Percentiles rank a stretch among this genome's conserved stretches.
Evolutionary conservation across 768 basidiomycete genomes (phyloP).

Genomic region (Tulasnella sp.): DNA sequence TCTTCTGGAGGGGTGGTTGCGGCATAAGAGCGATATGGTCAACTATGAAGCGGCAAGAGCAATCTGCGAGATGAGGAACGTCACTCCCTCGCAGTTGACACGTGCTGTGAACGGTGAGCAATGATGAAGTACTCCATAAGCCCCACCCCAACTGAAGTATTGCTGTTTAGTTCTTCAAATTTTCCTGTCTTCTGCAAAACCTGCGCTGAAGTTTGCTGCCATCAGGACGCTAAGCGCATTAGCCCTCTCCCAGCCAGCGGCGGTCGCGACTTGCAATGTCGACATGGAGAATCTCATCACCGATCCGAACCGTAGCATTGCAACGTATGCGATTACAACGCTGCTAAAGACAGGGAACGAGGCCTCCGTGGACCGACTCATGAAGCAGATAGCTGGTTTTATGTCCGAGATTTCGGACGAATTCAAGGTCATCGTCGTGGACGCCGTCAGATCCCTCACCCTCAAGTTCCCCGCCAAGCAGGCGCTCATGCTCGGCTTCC

Average conservation of each 20-base stretch:
- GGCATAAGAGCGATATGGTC: constrained; percentile 99
- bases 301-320: constrained; percentile 89
- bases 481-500: constrained; percentile 91
- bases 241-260: constrained; percentile 72
- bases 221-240: constrained; percentile 88
- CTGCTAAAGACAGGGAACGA: constrained; percentile 99
- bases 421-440: constrained; percentile 99
- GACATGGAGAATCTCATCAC: constrained; percentile 96
- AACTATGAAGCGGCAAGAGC: constrained; percentile 97
- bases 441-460: constrained; percentile 94
- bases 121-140: background rate
- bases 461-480: constrained; percentile 98
- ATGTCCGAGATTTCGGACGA: constrained; percentile 99
- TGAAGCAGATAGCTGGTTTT: constrained; percentile 98
- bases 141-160: constrained; percentile 14
- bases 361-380: constrained; percentile 94
- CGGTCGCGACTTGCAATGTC: constrained; percentile 86
- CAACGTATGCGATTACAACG: constrained; percentile 97
- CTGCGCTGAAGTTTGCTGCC: constrained; percentile 92
- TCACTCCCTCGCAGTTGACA: constrained; percentile 62
- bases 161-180: constrained; percentile 65
- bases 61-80: constrained; percentile 91
- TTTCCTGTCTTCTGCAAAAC: constrained; percentile 91
- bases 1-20: constrained; percentile 84
- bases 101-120: constrained; percentile 80